Evolutionary conservation across 345 rosid genomes (phyloP).

Genomic region (Viola odorata): DNA sequence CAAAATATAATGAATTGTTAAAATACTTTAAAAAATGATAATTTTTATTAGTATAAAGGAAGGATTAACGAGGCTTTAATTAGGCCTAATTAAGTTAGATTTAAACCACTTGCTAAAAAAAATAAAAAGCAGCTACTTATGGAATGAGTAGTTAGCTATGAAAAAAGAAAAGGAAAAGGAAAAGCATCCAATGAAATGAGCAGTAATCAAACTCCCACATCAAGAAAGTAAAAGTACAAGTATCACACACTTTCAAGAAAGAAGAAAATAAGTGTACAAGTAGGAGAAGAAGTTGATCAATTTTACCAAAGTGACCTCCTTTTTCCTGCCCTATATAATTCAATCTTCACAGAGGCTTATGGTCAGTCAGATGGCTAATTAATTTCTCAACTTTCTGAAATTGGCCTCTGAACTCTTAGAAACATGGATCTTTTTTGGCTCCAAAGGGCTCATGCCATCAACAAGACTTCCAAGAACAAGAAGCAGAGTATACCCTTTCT

Average conservation of each 20-base stretch:
- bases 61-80: no score
- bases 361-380: constrained; percentile 30
- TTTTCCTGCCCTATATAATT: constrained; percentile 22
- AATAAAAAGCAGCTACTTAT: no score
- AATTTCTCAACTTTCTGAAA: not conserved
- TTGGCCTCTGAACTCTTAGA: constrained; percentile 13
- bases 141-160: no score
- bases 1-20: no score
- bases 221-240: not conserved
- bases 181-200: constrained; percentile 11
- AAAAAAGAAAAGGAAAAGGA: constrained; percentile 8
- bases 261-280: constrained; percentile 3
- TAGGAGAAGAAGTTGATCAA: not conserved
- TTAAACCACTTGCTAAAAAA: no score
- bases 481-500: constrained; percentile 16
- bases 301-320: constrained; percentile 14
- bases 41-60: no score
- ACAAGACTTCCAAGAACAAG: constrained; percentile 20
- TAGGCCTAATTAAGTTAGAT: no score
- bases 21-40: no score
- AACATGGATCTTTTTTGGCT: constrained; percentile 25
- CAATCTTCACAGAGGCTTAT: constrained; percentile 12
- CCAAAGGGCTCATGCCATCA: constrained; percentile 29
- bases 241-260: constrained; percentile 2
- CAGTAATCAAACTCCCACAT: constrained; percentile 14